Percentiles rank a stretch among this genome's conserved stretches.
Evolutionary conservation across 2,329 filamentous ascomycete genomes (phyloP).

Genomic region (Pseudogymnoascus sp.): DNA sequence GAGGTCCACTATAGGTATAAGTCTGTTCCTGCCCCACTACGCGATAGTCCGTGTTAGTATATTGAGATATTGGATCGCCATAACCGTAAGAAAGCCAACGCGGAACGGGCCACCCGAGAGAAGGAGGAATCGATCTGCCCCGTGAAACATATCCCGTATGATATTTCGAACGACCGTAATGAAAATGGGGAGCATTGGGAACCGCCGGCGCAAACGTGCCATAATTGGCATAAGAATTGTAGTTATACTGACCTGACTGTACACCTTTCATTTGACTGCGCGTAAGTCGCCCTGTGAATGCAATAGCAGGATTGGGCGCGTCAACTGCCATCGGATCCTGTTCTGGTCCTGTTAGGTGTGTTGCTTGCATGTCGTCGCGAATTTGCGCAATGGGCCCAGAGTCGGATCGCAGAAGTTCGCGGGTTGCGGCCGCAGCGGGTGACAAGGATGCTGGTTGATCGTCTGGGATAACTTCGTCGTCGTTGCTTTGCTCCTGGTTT

Average conservation of each 20-base stretch:
- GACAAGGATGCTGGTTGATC: slow-evolving; percentile 3
- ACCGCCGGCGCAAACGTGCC: slow-evolving; percentile 8
- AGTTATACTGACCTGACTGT: slow-evolving; percentile 28
- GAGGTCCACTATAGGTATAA: background rate
- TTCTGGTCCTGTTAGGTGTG: background rate
- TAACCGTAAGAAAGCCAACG: background rate
- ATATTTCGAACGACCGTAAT: background rate
- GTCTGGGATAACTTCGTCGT: slow-evolving; percentile 8
- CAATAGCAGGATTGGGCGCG: background rate
- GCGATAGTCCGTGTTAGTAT: slow-evolving; percentile 8
- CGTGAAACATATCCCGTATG: background rate
- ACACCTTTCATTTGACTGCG: slow-evolving; percentile 23
- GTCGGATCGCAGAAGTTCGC: slow-evolving; percentile 3
- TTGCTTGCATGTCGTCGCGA: slow-evolving; percentile 2
- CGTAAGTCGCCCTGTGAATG: slow-evolving; percentile 19
- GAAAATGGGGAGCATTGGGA: slow-evolving; percentile 2
- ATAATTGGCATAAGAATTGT: slow-evolving; percentile 13
- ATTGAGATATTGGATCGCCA: slow-evolving; percentile 5
- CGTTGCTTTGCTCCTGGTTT: background rate
- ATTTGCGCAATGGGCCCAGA: background rate
- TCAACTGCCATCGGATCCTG: background rate
- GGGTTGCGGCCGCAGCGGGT: background rate
- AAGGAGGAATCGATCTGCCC: background rate
- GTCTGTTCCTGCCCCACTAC: slow-evolving; percentile 3
- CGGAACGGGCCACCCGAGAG: background rate